Base-by-base conservation (phyloP, 805 yeast genomes). In the Candida insectorum region DNA sequence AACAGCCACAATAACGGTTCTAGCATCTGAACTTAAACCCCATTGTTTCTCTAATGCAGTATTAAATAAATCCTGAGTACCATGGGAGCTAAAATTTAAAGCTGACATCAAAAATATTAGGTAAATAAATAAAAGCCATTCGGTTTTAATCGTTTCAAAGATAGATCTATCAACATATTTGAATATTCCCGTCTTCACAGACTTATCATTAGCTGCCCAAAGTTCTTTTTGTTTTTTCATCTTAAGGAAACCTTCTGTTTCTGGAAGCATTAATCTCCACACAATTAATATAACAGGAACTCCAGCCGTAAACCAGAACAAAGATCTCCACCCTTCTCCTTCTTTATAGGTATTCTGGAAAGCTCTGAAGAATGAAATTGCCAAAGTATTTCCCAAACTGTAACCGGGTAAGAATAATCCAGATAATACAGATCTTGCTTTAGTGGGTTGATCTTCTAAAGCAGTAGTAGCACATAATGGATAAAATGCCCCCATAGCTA, bases 261-360 rank as follows among this genome's bases (percentile, higher is more conserved):
- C 88, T 2, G 84, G 84, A 30, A 73, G 62, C 26, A 60, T 54
- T 39, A 66, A 43, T 55, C 88, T 69, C 80, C 81, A 79, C 16
- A 62, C 38, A 28, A 79, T 69, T 32, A 82, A 62, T 12, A 81
- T 48, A 9, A 75, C 69, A 2, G 85, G 81, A 7, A 81, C 75
- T 21, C 80, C 80, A n/a, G 86, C 73, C 18, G 78, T 70, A 49
- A 83, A 81, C 88, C 88, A 82, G 57, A 78, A 81, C 27, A 81
- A 59, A 1, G 85, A 71, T 48, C 86, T 67, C 91, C 91, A 82
- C 5, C 74, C 71, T 41, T 78, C 74, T 3, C 58, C 47, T 4
- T 71, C 53, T 38, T 71, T 70, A 31, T 37, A 41, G 39, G 51
- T 53, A 28, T 53, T 47, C 28, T 48, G 49, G 38, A 80, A 63